These are phyloP conservation scores for Xylaria sp. DNA, from an alignment of 2,329 filamentous ascomycete genomes.

Conservation along the genomic window DNA sequence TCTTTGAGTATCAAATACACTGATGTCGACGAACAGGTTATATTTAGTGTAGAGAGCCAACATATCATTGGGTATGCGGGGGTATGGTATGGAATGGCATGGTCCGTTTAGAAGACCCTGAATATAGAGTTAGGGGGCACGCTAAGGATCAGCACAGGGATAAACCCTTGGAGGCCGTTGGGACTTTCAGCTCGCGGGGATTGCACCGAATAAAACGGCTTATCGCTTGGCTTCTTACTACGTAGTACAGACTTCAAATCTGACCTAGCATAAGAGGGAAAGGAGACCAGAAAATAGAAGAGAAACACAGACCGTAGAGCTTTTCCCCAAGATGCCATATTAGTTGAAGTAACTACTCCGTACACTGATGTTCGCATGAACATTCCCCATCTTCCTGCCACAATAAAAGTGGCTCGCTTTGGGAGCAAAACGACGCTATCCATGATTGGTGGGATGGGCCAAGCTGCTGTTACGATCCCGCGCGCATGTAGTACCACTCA, in stretches of 20 bases:
- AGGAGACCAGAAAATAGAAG: not conserved
- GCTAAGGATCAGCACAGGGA: constrained; percentile 29
- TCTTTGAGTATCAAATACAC: too few species aligned
- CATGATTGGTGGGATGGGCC: constrained; percentile 19
- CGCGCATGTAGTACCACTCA: constrained; percentile 32
- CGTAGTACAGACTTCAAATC: too few species aligned
- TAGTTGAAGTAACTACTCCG: not conserved
- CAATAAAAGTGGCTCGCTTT: constrained; percentile 26
- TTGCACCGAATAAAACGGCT: constrained; percentile 1
- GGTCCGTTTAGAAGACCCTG: constrained; percentile 3
- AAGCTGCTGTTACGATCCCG: constrained; percentile 15
- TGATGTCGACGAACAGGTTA: not conserved
- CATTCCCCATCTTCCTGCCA: constrained; percentile 10
- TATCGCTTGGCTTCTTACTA: constrained; percentile 15
- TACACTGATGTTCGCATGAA: constrained; percentile 8
- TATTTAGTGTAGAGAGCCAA: not conserved
- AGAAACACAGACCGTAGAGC: not conserved
- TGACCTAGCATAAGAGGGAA: not conserved
- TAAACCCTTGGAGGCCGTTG: constrained; percentile 18
- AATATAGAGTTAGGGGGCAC: not conserved
- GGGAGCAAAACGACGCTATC: not conserved
- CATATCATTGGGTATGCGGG: not conserved
- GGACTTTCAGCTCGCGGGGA: constrained; percentile 19
- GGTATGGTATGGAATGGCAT: not conserved
- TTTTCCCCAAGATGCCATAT: not conserved